Evolutionary conservation across 352 stramenopile genomes (phyloP), one percentile per base, ranked within the genome.

Genomic region (Pythium phragmitis): DNA sequence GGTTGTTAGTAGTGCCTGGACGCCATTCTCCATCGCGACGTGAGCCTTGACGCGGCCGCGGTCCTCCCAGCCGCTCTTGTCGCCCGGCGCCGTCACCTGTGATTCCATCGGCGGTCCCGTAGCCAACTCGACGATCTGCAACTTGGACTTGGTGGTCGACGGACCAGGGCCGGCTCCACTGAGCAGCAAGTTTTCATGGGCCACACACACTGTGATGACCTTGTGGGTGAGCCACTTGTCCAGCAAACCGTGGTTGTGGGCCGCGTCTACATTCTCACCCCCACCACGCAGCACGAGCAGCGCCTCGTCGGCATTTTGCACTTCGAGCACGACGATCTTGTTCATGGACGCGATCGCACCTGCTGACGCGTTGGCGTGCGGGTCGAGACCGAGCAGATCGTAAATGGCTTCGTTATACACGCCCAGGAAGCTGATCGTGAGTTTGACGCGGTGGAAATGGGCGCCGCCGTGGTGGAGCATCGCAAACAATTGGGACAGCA

Each of bases 381-480:
- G 72, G 65, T 91, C 70, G 12, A 94, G 74, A 19, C 85, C 76
- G 0, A 98, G 73, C n/a, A 98, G 75, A 67, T 98, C 94, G 73
- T 93, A 96, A 49, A 99, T 90, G 57, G 94, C 83, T 76, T 99
- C 93, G 30, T 96, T 95, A 69, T 96, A 98, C 14, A 99, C 95
- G 51, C 97, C 96, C 4, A 99, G 72, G 49, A 79, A 89, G 55
- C 81, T 92, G 52, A 91, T 77, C 28, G 84, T 90, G 46, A 89
- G 67, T 33, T 81, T 84, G 21, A 78, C 71, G 42, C 74, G 76
- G 41, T 83, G 66, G 50, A 88, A 79, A 7, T 76, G 73, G 5
- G 58, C 48, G 9, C 75, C 74, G n/a, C 79, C 54, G 12, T 65
- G 28, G 19, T 60, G 57, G 49, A 87, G 55, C 11, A 68, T 48